phyloP scores from a whole-genome alignment of 2,329 filamentous ascomycete species.

The Fusarium verrucosum region DNA sequence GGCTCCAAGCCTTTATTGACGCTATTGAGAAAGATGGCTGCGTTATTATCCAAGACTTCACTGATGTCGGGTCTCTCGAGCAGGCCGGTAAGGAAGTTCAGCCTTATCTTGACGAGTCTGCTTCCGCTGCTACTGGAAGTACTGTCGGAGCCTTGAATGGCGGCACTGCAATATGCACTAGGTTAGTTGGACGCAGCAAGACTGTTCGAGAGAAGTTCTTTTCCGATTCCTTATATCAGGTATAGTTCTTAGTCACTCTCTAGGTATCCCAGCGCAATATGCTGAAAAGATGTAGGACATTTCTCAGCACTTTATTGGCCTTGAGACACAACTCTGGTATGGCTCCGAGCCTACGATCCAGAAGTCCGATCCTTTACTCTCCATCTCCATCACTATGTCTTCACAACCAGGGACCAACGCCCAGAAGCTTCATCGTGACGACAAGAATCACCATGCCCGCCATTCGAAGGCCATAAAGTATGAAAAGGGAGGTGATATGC shows the following conservation, averaged over 20 bases:
- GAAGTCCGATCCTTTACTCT: background rate
- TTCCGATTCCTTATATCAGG: slow-evolving; percentile 48
- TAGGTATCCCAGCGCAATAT: background rate
- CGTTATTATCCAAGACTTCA: background rate
- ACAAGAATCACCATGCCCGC: background rate
- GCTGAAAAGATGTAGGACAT: background rate
- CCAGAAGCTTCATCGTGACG: background rate
- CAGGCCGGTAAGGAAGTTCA: background rate
- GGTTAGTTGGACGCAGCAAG: slow-evolving; percentile 47
- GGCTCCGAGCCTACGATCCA: background rate
- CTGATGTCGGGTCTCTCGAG: background rate
- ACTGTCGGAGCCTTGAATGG: slow-evolving; percentile 19
- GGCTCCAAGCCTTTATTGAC: background rate
- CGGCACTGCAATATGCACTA: slow-evolving; percentile 49
- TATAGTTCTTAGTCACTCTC: slow-evolving; percentile 20
- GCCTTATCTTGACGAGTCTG: background rate
- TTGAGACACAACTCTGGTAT: background rate
- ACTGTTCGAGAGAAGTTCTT: slow-evolving; percentile 51
- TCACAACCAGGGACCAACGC: background rate
- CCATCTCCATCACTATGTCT: background rate
- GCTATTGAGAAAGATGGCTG: background rate
- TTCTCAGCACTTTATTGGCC: background rate
- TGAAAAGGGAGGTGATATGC: background rate
- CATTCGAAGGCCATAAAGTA: background rate
- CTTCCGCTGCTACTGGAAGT: background rate